phyloP scores from a whole-genome alignment of 2,329 filamentous ascomycete species.

The Coleophoma eucalyptorum region DNA sequence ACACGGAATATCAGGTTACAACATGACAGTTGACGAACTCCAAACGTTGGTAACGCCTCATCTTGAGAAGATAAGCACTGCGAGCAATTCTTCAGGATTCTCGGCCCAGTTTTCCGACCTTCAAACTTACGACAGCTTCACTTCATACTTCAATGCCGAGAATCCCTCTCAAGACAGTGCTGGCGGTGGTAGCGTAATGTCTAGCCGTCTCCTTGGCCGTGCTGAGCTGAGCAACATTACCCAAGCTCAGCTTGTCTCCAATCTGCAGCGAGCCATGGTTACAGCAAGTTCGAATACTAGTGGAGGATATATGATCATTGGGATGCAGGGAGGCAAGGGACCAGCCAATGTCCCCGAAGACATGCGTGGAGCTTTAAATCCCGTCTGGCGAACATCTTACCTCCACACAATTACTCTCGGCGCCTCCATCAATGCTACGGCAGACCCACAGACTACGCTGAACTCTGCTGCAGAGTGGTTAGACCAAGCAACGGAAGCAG shows the following conservation, averaged over 20 bases:
- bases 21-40: conserved; percentile 1
- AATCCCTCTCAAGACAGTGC: not conserved
- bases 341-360: not conserved
- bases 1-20: not conserved
- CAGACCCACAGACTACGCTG: not conserved
- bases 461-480: conserved; percentile 13
- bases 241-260: conserved; percentile 28
- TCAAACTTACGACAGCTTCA: not conserved
- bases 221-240: conserved; percentile 1
- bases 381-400: conserved; percentile 7
- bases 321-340: conserved; percentile 5
- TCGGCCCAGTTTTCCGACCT: too few species aligned
- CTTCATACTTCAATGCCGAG: not conserved
- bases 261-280: conserved; percentile 21
- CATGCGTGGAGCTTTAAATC: conserved; percentile 4
- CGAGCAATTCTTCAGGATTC: too few species aligned
- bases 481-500: conserved; percentile 14
- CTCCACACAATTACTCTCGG: conserved; percentile 4
- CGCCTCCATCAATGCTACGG: not conserved
- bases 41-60: too few species aligned
- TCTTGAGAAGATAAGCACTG: too few species aligned
- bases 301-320: conserved; percentile 20
- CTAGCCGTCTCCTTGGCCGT: conserved; percentile 13
- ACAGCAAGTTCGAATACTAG: conserved; percentile 26
- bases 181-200: conserved; percentile 1